Evolutionary conservation across 768 basidiomycete species (phyloP), one percentile per base, ranked within the genome.

Genomic region (Pulveroboletus ravenelii): DNA sequence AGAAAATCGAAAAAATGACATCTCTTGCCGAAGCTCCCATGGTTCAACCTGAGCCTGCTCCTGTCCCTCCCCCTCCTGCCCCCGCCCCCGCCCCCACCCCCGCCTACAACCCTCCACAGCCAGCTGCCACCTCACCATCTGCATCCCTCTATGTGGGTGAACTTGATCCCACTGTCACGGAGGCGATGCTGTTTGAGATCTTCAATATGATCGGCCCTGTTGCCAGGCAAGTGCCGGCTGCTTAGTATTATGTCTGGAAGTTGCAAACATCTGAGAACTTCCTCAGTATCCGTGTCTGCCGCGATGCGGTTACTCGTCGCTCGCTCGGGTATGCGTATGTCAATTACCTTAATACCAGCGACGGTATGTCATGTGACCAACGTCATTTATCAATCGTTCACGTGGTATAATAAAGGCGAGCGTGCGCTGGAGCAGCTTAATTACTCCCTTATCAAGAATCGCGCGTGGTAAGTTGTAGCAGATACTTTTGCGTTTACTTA

Each of bases 151-250:
- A 99, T 74, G 96, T 99, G 56, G 96, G 96, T 52, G 96, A 99
- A 76, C 87, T 99, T 59, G 96, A 98, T 74, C 86, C 90, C 62
- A 88, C 90, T 58, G 96, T 99, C 73, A 91, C 94, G 34, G 96
- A 99, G 78, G 95, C 96, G 51, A 97, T 97, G 93, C 82, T 99
- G 48, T 99, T 98, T 68, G 96, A 99, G 78, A 98, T 99, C 70
- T 99, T 99, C 80, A 96, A 96, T 71, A 95, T 98, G 91, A 93
- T 98, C 72, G 96, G 96, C 46, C 96, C 95, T 43, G 96, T 99
- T 58, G 93, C 93, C 40, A 94, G 92, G 93, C 91, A 57, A 56
- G 85, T 71, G 31, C 45, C 34, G 25, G 8, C 14, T 44, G 31
- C 39, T 38, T 27, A 10, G 43, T 51, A 47, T 4, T 0, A 42